phyloP scores from a whole-genome alignment of 2,329 filamentous ascomycete genomes.

The Paradendryphiella salina region DNA sequence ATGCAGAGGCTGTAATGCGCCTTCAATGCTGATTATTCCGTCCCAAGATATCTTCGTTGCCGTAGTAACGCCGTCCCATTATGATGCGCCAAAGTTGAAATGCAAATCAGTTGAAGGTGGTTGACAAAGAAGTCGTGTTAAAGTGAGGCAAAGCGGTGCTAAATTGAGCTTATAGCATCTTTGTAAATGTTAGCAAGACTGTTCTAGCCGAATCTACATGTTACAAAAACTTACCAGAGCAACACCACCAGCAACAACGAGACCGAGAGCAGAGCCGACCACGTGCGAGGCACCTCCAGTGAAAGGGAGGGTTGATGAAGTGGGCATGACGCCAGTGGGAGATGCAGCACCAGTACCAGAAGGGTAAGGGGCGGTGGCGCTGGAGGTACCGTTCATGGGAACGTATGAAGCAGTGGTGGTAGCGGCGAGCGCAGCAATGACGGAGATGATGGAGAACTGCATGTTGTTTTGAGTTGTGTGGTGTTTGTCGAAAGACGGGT shows the following conservation, averaged over 20 bases:
- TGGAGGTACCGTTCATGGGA: slow-evolving; percentile 31
- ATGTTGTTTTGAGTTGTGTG: slow-evolving; percentile 25
- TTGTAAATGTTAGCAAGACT: background rate
- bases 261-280: slow-evolving; percentile 34
- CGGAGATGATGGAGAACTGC: slow-evolving; percentile 39
- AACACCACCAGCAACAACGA: slow-evolving; percentile 39
- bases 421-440: slow-evolving; percentile 34
- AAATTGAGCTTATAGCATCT: slow-evolving; percentile 17
- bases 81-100: slow-evolving; percentile 10
- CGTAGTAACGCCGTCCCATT: slow-evolving; percentile 3
- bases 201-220: background rate
- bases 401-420: slow-evolving; percentile 32
- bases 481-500: background rate
- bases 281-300: slow-evolving; percentile 32
- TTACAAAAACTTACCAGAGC: slow-evolving; percentile 30
- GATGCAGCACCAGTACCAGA: slow-evolving; percentile 29
- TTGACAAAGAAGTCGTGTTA: background rate
- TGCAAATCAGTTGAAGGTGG: slow-evolving; percentile 3
- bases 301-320: slow-evolving; percentile 29
- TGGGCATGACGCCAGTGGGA: slow-evolving; percentile 20
- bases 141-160: background rate
- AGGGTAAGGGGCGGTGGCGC: slow-evolving; percentile 28
- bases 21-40: slow-evolving; percentile 3
- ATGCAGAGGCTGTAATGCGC: slow-evolving; percentile 3
- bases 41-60: background rate